These are phyloP conservation scores for Solanum clarkiae DNA, from an alignment of 257 asterid genomes.

Conservation along the genomic window DNA sequence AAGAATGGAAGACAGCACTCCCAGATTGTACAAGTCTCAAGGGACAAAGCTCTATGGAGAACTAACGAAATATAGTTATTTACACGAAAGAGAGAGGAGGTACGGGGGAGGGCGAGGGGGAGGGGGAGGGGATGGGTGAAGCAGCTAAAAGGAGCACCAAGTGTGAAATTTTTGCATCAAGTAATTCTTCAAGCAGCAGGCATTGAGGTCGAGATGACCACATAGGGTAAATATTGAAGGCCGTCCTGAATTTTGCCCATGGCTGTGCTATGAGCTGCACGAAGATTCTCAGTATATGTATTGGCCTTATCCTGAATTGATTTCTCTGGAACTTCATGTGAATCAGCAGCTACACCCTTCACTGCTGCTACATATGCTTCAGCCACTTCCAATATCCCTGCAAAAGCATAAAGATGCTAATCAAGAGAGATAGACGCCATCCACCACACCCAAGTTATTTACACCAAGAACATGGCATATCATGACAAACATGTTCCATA, in stretches of 20 bases:
- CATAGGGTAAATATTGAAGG: slow-evolving; percentile 51
- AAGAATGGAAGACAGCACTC: background rate
- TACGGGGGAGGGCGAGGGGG: background rate
- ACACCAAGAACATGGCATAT: background rate
- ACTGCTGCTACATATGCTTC: slow-evolving; percentile 69
- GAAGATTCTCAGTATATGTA: slow-evolving; percentile 46
- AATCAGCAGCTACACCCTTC: slow-evolving; percentile 36
- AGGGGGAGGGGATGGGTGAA: background rate
- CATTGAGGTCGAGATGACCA: slow-evolving; percentile 66
- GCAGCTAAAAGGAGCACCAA: background rate
- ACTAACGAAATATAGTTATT: slow-evolving; percentile 17
- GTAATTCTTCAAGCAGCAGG: slow-evolving; percentile 37
- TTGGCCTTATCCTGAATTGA: slow-evolving; percentile 56
- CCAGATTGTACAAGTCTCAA: background rate
- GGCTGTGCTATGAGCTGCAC: slow-evolving; percentile 55
- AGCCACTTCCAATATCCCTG: slow-evolving; percentile 88
- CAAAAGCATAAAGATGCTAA: background rate
- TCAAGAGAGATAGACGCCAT: background rate
- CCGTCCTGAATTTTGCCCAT: slow-evolving; percentile 78
- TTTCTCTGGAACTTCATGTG: slow-evolving; percentile 31
- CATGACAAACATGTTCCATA: background rate
- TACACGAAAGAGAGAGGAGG: slow-evolving; percentile 15
- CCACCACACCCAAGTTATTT: background rate
- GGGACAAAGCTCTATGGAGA: background rate
- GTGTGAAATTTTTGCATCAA: background rate